Evolutionary conservation across 106 monocot genomes (phyloP).

Genomic region (Dendrobium nobile): DNA sequence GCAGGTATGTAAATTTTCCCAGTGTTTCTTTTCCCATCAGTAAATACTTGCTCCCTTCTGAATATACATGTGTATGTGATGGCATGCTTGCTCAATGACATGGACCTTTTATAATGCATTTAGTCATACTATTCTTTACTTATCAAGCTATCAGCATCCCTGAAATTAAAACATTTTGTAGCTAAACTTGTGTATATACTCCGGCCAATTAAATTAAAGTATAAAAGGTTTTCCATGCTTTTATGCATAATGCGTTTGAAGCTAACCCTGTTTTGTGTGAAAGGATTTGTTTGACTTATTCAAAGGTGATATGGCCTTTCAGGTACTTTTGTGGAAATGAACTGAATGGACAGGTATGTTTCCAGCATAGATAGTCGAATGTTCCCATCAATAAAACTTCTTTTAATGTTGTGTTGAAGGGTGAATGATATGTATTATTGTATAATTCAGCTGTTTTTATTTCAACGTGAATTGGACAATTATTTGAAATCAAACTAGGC

Average conservation of each 20-base stretch:
- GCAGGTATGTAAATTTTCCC: not conserved
- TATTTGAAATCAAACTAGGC: not conserved
- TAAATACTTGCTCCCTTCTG: not conserved
- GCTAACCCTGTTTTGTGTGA: not conserved
- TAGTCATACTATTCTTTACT: not conserved
- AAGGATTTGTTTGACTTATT: not conserved
- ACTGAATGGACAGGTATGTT: slow-evolving; percentile 35
- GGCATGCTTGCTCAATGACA: not conserved
- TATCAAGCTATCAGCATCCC: not conserved
- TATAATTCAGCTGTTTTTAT: not conserved
- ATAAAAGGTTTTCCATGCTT: not conserved
- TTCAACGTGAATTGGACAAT: not conserved
- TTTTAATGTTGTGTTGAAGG: not conserved
- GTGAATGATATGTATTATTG: not conserved
- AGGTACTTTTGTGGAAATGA: slow-evolving; percentile 52
- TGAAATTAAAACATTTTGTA: not conserved
- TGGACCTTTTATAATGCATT: not conserved
- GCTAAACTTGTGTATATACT: not conserved
- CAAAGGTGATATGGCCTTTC: slow-evolving; percentile 9
- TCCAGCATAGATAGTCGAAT: not conserved
- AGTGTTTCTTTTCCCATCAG: not conserved
- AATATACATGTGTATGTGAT: not conserved
- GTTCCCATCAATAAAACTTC: not conserved
- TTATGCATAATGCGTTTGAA: not conserved
- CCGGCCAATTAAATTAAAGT: not conserved